Base-by-base conservation (phyloP, 2,329 filamentous ascomycete genomes). In the Aspergillus puulaauensis region DNA sequence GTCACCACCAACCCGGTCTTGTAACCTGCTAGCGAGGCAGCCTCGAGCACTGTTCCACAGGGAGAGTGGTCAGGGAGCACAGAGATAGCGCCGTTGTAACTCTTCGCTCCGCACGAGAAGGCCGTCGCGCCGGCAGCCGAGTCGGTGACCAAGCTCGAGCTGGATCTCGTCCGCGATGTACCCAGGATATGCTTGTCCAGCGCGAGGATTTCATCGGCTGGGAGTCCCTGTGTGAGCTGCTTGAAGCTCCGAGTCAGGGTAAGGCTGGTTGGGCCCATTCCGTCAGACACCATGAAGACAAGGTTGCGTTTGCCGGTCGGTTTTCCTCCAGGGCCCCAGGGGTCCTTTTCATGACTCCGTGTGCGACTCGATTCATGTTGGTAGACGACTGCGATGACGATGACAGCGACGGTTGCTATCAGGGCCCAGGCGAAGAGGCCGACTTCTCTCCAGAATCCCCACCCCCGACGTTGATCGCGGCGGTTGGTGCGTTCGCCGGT, bases 271-370 rank as follows among this genome's bases (percentile, higher is more conserved):
- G 95, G 95, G 0, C 95, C 95, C 95, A 99, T 99, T 69, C 95
- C 95, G 74, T 99, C 95, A 0, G 91, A 96, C 39, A 99, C 93
- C 95, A 99, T 99, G 80, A 99, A 98, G 67, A 99, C 89, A 53
- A 99, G 82, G 75, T 98, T 99, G 54, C 91, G 85, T 81, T 98
- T 99, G 52, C 86, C 85, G 27, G 68, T 75, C 56, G 81, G 79
- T 61, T 77, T 79, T 19, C 72, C 72, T 57, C 68, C 69, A 31
- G 73, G 70, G 11, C 73, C 73, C 74, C 74, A 77, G 46, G 67
- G 64, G 59, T 55, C 66, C 57, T 63, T 67, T 11, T 61, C 60
- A 35, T 59, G 63, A 61, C 70, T 57, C 50, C 70, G 70, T 56
- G 62, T 68, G 41, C 72, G 66, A 11, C 80, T 82, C 56, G 82